Conservation (phyloP, 75 land plant genomes). For the Cryptomeria japonica region DNA sequence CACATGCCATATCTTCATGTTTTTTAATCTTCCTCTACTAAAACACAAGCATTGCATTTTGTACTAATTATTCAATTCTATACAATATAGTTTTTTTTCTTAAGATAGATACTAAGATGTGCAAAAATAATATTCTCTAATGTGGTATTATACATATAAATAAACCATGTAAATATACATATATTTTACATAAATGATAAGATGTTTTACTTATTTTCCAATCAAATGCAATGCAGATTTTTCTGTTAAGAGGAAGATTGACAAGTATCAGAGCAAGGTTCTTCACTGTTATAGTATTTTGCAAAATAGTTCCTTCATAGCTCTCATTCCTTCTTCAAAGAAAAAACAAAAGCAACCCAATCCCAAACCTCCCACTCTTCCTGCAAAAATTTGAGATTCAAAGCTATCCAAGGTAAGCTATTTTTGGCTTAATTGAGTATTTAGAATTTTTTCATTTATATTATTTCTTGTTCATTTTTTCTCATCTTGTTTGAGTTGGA, state of each 20-base stretch:
- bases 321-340: constrained; percentile 55
- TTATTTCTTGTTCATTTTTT: too few species aligned
- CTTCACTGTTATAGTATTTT: constrained; percentile 67
- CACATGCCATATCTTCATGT: background rate
- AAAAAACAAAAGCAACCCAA: constrained; percentile 28
- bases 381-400: background rate
- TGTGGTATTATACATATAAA: constrained; percentile 42
- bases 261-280: constrained; percentile 69
- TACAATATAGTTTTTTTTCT: constrained; percentile 42
- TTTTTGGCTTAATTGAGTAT: background rate
- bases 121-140: constrained; percentile 67
- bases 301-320: constrained; percentile 61
- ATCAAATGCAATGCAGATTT: constrained; percentile 37
- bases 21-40: background rate
- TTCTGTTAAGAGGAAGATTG: constrained; percentile 66
- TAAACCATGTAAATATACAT: background rate
- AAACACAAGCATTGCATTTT: background rate
- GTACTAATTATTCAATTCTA: background rate
- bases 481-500: background rate
- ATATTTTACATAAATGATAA: background rate
- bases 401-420: background rate
- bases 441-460: background rate
- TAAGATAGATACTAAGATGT: constrained; percentile 63
- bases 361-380: background rate
- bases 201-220: background rate